Evolutionary conservation across 495 filamentous ascomycete genomes (phyloP).

Genomic region (Tetracladium setigerum): DNA sequence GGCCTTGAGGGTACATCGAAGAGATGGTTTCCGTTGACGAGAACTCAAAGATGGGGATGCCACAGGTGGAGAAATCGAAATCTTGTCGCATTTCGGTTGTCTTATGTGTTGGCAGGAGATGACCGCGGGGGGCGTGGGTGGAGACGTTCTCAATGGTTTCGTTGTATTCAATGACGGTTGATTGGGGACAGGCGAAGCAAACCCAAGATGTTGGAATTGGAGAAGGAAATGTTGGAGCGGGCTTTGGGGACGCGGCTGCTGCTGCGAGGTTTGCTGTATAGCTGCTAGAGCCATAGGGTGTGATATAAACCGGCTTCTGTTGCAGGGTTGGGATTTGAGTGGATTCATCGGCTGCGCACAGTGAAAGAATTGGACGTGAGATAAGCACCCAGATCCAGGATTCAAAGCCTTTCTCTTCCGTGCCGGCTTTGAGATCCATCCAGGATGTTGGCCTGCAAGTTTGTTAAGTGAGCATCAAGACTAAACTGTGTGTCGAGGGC

Average conservation of each 20-base stretch:
- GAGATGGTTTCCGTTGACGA: too few species aligned
- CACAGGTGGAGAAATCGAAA: conserved; percentile 13
- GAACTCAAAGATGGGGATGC: conserved; percentile 17
- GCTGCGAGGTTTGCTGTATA: too few species aligned
- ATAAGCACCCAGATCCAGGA: conserved; percentile 19
- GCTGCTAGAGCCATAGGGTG: not conserved
- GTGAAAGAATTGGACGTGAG: conserved; percentile 5
- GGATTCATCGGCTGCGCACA: not conserved
- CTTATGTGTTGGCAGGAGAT: not conserved
- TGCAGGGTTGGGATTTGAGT: too few species aligned
- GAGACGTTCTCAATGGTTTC: not conserved
- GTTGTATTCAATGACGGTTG: not conserved
- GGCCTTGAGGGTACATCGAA: too few species aligned
- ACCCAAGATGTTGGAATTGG: conserved; percentile 13
- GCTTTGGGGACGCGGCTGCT: not conserved
- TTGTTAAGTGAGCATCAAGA: not conserved
- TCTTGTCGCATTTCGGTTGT: conserved; percentile 11
- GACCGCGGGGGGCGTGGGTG: not conserved
- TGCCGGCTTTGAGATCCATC: not conserved
- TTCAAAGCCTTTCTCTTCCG: not conserved
- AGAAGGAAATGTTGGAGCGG: conserved; percentile 12
- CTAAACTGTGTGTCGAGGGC: not conserved
- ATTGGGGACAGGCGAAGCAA: conserved; percentile 17
- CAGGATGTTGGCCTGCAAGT: not conserved
- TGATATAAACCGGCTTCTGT: too few species aligned